These are phyloP conservation scores for Diaporthe capsici DNA, from an alignment of 2,329 filamentous ascomycete species.

Conservation along the genomic window DNA sequence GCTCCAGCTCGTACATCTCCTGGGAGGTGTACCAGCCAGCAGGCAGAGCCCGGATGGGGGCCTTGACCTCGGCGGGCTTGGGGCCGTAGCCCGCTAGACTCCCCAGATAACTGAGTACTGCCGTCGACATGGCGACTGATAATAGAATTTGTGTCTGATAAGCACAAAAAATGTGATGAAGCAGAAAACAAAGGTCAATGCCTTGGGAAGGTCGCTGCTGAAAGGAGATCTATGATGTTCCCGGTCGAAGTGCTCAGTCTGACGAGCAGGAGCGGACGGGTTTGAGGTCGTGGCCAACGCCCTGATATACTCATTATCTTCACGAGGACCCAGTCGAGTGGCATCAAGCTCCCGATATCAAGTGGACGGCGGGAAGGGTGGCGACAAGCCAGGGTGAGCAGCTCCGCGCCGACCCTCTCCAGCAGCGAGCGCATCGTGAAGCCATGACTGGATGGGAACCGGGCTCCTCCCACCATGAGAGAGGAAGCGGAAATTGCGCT, in stretches of 20 bases:
- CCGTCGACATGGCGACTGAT: constrained; percentile 18
- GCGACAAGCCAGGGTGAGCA: constrained; percentile 28
- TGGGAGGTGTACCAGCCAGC: constrained; percentile 65
- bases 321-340: constrained; percentile 28
- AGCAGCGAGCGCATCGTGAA: constrained; percentile 26
- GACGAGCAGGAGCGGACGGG: constrained; percentile 3
- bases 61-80: constrained; percentile 43
- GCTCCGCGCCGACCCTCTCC: constrained; percentile 32
- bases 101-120: constrained; percentile 33
- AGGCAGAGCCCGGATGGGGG: constrained; percentile 58
- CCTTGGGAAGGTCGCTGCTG: constrained; percentile 5
- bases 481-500: constrained; percentile 30
- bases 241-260: not conserved
- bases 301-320: constrained; percentile 30
- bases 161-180: not conserved
- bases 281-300: not conserved
- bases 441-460: constrained; percentile 28
- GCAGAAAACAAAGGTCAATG: not conserved
- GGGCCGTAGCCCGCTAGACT: constrained; percentile 24
- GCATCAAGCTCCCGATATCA: constrained; percentile 30
- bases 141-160: not conserved
- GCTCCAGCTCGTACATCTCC: constrained; percentile 70
- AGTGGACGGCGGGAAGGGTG: constrained; percentile 28
- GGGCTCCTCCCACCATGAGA: constrained; percentile 24
- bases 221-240: constrained; percentile 2